phyloP scores from a whole-genome alignment of 345 rosid genomes.

The Mercurialis annua region DNA sequence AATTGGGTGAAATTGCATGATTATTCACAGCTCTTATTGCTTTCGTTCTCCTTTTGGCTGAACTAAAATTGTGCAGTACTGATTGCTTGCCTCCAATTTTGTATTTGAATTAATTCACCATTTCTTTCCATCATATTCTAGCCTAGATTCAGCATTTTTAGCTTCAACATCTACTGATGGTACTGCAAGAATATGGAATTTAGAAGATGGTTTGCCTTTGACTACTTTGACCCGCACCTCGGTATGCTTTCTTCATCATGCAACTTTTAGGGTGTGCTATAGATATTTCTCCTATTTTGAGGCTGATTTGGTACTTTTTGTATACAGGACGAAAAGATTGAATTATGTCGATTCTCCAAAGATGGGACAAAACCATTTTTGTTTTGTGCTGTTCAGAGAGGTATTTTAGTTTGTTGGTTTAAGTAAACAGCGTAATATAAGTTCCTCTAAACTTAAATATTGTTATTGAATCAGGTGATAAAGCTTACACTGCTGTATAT shows the following conservation, averaged over 20 bases:
- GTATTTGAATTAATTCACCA: constrained; percentile 10
- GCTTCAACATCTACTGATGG: constrained; percentile 90
- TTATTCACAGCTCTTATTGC: neutral
- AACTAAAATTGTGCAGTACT: neutral
- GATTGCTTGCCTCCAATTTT: neutral
- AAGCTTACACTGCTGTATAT: constrained; percentile 65
- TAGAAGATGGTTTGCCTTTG: constrained; percentile 74
- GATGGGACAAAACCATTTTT: constrained; percentile 93
- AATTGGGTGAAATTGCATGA: too few species aligned
- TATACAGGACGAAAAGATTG: constrained; percentile 76
- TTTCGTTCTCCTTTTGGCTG: neutral
- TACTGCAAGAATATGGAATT: constrained; percentile 90
- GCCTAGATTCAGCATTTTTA: constrained; percentile 89
- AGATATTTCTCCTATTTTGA: constrained; percentile 14
- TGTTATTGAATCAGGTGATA: constrained; percentile 52
- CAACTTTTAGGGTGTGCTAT: neutral
- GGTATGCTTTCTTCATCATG: constrained; percentile 36
- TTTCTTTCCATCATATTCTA: constrained; percentile 31
- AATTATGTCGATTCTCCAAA: constrained; percentile 79
- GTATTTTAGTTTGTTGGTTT: constrained; percentile 26
- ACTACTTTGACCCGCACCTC: constrained; percentile 66
- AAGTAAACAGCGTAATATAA: neutral
- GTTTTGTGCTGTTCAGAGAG: constrained; percentile 76
- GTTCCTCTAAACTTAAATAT: constrained; percentile 6
- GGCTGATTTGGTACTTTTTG: constrained; percentile 7